Base-by-base conservation (phyloP, 2,329 filamentous ascomycete genomes). In the Botrytis aclada region DNA sequence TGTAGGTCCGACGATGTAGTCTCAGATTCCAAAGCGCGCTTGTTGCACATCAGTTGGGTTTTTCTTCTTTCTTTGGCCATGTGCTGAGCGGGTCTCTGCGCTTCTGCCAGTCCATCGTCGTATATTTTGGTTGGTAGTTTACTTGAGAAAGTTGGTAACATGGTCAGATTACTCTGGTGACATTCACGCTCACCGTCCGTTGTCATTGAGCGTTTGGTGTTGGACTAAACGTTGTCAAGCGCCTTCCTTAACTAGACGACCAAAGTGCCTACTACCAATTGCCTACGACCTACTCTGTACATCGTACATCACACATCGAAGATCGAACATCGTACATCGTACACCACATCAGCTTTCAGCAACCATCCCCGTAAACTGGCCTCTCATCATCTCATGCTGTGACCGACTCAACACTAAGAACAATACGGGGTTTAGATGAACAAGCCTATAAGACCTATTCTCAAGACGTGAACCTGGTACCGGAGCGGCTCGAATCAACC, bases 11-110 rank as follows among this genome's bases (percentile, higher is more conserved):
- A 20, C n/a, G 51, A 56, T 29, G 51, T n/a, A 29, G 51, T 56
- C 14, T n/a, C 51, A 29, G n/a, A 29, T 32, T 72, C 34, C 34
- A 32, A 45, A 37, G 62, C 70, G 77, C 78, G 78, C 78, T 78
- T 78, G 76, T 79, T 72, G 73, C 65, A 74, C 74, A 62, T n/a
- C 51, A 29, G 37, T 54, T 67, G 41, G 25, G n/a, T 29, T 18
- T 7, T 29, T 56, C 25, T 18, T 54, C 1, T 18, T 29, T 37
- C 45, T 16, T 32, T 43, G 37, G 25, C 51, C 62, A 22, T 72
- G 54, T 60, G 39, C 29, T 61, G 47, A 29, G 51, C 67, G 54
- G 39, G 29, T 37, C 74, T 70, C 18, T 77, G 74, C 75, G 76
- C 75, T 73, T 77, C 71, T 73, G 67, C 60, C 51, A 32, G 20